phyloP scores from a whole-genome alignment of 148 eudicot genomes.

The Simmondsia chinensis region DNA sequence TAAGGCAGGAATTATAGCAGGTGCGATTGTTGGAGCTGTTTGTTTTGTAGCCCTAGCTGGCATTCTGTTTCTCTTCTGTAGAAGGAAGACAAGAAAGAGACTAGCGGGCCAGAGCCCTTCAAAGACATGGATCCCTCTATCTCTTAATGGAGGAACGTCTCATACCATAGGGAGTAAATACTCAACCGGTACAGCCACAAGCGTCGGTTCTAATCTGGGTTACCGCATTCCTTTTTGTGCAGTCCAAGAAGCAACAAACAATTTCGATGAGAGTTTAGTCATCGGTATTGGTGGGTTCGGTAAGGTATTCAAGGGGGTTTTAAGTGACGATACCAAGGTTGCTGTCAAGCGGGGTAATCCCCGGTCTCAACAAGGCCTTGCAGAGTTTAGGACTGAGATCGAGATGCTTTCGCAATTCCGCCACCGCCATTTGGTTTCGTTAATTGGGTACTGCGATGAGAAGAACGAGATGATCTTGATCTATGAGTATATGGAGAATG shows the following conservation, averaged over 20 bases:
- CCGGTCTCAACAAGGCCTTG: conserved; percentile 83
- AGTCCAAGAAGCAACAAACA: conserved; percentile 67
- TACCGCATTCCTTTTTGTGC: conserved; percentile 62
- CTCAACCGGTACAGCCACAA: conserved; percentile 44
- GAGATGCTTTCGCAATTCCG: conserved; percentile 87
- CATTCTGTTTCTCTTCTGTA: conserved; percentile 30
- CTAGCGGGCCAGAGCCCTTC: conserved; percentile 33
- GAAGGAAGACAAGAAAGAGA: conserved; percentile 25
- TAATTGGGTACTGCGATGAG: conserved; percentile 90
- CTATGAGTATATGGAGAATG: conserved; percentile 97
- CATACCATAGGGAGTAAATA: conserved; percentile 60
- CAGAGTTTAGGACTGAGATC: conserved; percentile 84
- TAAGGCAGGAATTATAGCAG: conserved; percentile 44
- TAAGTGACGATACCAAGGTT: conserved; percentile 67
- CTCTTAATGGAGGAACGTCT: conserved; percentile 43
- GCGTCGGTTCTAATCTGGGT: conserved; percentile 42
- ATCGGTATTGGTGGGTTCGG: conserved; percentile 94
- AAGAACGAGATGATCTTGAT: conserved; percentile 82
- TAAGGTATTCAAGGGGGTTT: conserved; percentile 69
- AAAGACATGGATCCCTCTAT: conserved; percentile 69
- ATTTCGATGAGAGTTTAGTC: conserved; percentile 71
- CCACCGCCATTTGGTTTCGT: conserved; percentile 84
- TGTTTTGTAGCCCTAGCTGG: conserved; percentile 26
- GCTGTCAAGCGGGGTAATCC: conserved; percentile 94
- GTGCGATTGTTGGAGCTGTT: conserved; percentile 39